phyloP scores from a whole-genome alignment of 768 basidiomycete species.

The Galerina marginata region DNA sequence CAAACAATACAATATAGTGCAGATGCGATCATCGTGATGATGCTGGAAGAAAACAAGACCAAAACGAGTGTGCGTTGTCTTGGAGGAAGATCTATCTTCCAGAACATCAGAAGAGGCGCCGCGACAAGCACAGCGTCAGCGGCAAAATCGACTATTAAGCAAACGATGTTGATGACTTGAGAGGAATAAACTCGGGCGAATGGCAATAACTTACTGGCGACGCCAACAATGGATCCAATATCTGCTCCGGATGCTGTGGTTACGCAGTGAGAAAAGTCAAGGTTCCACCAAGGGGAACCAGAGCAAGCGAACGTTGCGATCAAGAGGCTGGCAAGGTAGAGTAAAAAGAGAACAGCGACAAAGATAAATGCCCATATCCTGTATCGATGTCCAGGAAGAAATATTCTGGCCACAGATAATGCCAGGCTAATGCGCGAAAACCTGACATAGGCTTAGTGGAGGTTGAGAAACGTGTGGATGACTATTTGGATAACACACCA shows the following conservation, averaged over 20 bases:
- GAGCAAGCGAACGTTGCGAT: conserved; percentile 13
- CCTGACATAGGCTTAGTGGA: conserved; percentile 1
- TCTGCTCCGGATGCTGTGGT: conserved; percentile 1
- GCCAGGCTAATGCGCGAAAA: conserved; percentile 19
- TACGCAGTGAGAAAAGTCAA: conserved; percentile 2
- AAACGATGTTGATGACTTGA: not conserved
- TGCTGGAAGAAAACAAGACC: conserved; percentile 28
- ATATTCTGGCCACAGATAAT: conserved; percentile 20
- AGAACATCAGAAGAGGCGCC: conserved; percentile 31
- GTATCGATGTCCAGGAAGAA: conserved; percentile 16
- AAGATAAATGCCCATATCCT: conserved; percentile 10
- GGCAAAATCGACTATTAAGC: conserved; percentile 28
- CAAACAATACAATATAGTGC: conserved; percentile 6
- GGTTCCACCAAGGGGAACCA: conserved; percentile 9
- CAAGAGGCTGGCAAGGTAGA: conserved; percentile 13
- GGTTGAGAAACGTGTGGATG: not conserved
- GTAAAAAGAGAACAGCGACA: conserved; percentile 1
- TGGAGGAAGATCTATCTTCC: conserved; percentile 27
- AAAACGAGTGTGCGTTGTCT: conserved; percentile 28
- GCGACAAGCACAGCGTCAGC: conserved; percentile 29
- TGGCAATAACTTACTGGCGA: not conserved
- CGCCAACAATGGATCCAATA: conserved; percentile 8
- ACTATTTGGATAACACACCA: conserved; percentile 7
- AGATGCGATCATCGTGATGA: conserved; percentile 23
- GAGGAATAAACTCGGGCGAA: not conserved